Evolutionary conservation across 2,329 filamentous ascomycete genomes (phyloP), one percentile per base, ranked within the genome.

Genomic region (Davidsoniella neocaledoniae): DNA sequence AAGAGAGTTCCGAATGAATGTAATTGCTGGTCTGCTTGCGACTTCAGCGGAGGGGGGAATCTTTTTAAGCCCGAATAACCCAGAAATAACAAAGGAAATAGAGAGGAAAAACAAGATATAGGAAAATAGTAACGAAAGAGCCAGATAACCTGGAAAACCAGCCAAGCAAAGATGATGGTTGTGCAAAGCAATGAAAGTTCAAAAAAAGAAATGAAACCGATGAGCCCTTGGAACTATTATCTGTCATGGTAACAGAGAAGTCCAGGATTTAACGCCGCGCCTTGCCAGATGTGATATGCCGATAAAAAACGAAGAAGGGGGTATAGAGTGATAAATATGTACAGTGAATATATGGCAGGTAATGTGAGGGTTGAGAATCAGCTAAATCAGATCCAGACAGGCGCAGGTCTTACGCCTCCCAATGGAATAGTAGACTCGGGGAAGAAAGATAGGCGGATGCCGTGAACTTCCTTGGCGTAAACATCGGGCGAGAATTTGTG

Each of bases 381-480:
- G 36, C 36, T 33, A 37, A 12, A 50, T 57, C 45, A 76, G 55
- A 77, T 77, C 74, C 74, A 77, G 48, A 70, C 62, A 10, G 65
- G 53, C 23, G 53, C 56, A 43, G 63, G 59, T 16, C 47, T 58
- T 17, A 29, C 50, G 9, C 46, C 50, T 23, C 50, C 50, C n/a
- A 36, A 29, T 5, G 50, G 50, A 33, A 52, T 42, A 3, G 39
- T 38, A 16, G 59, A 54, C 41, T 66, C 64, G 9, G 59, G 68
- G 59, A 83, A 81, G 61, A 81, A 77, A 53, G 68, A 72, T 46
- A 71, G 64, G 58, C 83, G 73, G 12, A 94, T 65, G 50, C 74
- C 76, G 56, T 84, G 74, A 51, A 96, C 83, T 61, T 94, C 88
- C 42, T 70, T 68, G 53, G 93, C 67, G 66, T 98, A 98, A 58